A percentile compares a stretch with the other conserved stretches of the same genome.
Evolutionary conservation across 352 stramenopile genomes (phyloP).

Genomic region (Phytophthora sp.): DNA sequence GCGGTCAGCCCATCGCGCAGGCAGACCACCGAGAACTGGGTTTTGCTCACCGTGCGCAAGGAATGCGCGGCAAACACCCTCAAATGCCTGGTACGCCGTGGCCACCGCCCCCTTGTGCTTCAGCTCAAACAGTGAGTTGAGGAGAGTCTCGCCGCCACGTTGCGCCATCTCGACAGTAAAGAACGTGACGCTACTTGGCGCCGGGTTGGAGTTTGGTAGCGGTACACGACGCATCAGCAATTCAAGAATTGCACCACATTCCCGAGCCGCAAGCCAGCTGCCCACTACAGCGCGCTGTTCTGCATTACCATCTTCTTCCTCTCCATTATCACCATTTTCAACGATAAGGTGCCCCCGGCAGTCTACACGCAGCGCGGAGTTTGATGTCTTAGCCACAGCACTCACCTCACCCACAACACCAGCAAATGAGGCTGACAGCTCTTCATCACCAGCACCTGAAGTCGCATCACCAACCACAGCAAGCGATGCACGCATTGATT

Average conservation of each 20-base stretch:
- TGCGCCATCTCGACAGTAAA: constrained; percentile 62
- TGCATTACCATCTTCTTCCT: constrained; percentile 53
- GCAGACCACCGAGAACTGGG: constrained; percentile 52
- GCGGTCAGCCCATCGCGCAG: constrained; percentile 75
- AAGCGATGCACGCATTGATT: constrained; percentile 69
- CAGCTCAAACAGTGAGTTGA: constrained; percentile 86
- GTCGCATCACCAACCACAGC: constrained; percentile 80
- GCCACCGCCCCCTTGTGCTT: constrained; percentile 91
- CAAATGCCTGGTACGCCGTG: constrained; percentile 84
- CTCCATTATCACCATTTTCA: constrained; percentile 45
- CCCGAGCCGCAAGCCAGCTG: constrained; percentile 86
- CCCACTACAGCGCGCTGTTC: constrained; percentile 84
- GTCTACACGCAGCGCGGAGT: constrained; percentile 74
- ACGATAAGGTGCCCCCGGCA: constrained; percentile 82
- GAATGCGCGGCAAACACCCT: constrained; percentile 86
- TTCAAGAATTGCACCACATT: constrained; percentile 81
- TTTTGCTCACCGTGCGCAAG: constrained; percentile 69
- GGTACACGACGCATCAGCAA: constrained; percentile 73
- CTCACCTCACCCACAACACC: constrained; percentile 75
- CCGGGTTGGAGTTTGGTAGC: constrained; percentile 34
- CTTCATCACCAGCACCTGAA: constrained; percentile 64
- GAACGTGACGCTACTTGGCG: constrained; percentile 25
- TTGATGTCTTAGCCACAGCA: constrained; percentile 49
- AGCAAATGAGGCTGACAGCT: constrained; percentile 66
- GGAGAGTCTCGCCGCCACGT: constrained; percentile 68